Evolutionary conservation across 2,329 filamentous ascomycete genomes (phyloP), one percentile per base, ranked within the genome.

Genomic region (Ceratocystis diversiconidia): DNA sequence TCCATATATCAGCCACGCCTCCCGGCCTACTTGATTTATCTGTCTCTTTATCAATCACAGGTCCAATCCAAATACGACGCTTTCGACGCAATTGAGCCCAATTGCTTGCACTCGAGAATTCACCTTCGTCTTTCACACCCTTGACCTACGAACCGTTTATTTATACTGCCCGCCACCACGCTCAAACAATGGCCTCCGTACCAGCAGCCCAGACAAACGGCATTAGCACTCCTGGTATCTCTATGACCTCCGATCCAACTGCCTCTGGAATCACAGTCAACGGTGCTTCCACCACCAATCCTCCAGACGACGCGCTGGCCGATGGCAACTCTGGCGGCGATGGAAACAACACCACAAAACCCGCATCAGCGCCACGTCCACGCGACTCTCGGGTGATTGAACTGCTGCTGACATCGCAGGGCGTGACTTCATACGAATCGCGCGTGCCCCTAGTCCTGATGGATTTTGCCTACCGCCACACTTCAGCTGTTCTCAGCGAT

Each of bases 381-480:
- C 87, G 89, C 75, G 89, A 94, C 74, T 84, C 87, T 17, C 86
- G 89, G 71, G 84, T 90, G 15, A 84, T 94, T 71, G 89, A 92
- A 76, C 83, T 92, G 19, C 82, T 94, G 63, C 84, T 94, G 61
- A 86, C 86, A 22, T 87, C 87, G 6, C 86, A 91, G 71, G 89
- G 89, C 72, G 88, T 92, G 8, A 85, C 86, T 3, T 81, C 86
- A 50, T 94, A 90, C 79, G 89, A 92, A 74, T 84, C 88, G 74
- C 88, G 89, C 71, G 89, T 94, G 1, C 89, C 89, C 0, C 82
- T 92, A 0, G 85, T 92, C 67, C 85, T 94, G 61, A 85, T 94
- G 73, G 89, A 94, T 77, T 92, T 92, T 73, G 88, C 89, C 61
- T 94, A 94, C 80, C 85, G 89, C 46, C 89, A 91, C 79, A 89